phyloP scores from a whole-genome alignment of 345 rosid genomes.

The Triadica sebifera region DNA sequence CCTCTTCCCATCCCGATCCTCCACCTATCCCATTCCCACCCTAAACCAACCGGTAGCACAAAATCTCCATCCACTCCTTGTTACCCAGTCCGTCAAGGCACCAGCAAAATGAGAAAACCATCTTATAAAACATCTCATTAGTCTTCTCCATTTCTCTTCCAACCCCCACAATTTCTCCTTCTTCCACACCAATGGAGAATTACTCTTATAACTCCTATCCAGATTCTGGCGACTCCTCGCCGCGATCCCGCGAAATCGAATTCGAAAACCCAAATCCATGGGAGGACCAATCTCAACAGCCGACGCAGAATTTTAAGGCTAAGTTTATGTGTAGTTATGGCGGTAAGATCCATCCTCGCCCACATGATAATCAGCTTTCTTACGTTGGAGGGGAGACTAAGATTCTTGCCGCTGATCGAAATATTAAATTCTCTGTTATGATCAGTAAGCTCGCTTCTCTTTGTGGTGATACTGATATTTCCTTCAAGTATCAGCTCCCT shows the following conservation, averaged over 20 bases:
- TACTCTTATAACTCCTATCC: constrained; percentile 65
- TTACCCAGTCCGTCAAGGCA: not conserved
- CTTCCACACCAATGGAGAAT: constrained; percentile 48
- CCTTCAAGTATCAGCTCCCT: constrained; percentile 90
- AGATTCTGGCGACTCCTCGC: constrained; percentile 84
- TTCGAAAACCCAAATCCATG: constrained; percentile 73
- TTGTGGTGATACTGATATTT: constrained; percentile 44
- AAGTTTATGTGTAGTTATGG: constrained; percentile 90
- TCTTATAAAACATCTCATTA: not conserved
- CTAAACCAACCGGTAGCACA: not conserved
- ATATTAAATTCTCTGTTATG: constrained; percentile 52
- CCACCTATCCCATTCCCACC: not conserved
- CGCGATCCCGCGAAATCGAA: constrained; percentile 86
- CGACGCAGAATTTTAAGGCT: constrained; percentile 43
- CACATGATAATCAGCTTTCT: constrained; percentile 85
- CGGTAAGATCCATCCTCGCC: constrained; percentile 93
- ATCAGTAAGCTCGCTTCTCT: constrained; percentile 60
- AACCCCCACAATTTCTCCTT: not conserved
- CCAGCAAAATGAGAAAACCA: not conserved
- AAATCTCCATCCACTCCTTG: not conserved
- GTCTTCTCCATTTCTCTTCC: not conserved
- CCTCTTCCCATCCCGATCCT: not conserved
- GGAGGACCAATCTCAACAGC: constrained; percentile 62
- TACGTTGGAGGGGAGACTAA: constrained; percentile 90
- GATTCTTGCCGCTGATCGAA: constrained; percentile 76